Base-by-base conservation (phyloP, 305 asterid species). In the Caryopteris hybrid region DNA sequence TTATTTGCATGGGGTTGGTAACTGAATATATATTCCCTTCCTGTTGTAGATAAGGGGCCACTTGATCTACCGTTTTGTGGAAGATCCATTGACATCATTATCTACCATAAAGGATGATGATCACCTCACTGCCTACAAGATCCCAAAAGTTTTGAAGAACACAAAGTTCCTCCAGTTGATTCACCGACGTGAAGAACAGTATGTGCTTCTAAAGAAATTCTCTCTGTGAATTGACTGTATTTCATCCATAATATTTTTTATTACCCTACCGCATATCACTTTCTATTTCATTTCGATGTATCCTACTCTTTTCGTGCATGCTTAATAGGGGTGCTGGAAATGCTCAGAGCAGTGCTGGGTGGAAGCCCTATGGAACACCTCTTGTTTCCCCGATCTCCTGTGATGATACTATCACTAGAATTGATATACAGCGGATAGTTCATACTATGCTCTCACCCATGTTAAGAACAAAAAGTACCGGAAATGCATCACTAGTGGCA, bases 301-400 rank as follows among this genome's bases (percentile, higher is more conserved):
- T 55, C 43, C 43, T 29, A 21, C 62, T 48, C 62, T 53, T 64
- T 64, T 33, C n/a, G 68, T 74, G 52, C 68, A 43, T 64, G 23
- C 61, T 14, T 73, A 25, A 59, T 66, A 95, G 99, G 86, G 90
- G 88, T 74, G 64, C 88, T 69, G 88, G 96, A 61, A 80, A 79
- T 73, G 72, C 89, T 74, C 99, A 86, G 84, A 86, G 86, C 74
- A 61, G 79, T 68, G 56, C 78, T 56, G 92, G 97, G 56, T 89
- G 98, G 99, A 95, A 91, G 85, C 93, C 99, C 27, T 91, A 90
- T 68, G 99, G 99, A 70, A 89, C 98, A 29, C 99, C 99, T 74
- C 96, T 95, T 54, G 99, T 95, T 72, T 89, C 98, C 17, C 96
- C 97, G 54, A 84, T 95, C 79, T 86, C 91, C 29, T 87, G 93